Base-by-base conservation (phyloP, 202 grass and related monocot species). In the Panicum hallii region DNA sequence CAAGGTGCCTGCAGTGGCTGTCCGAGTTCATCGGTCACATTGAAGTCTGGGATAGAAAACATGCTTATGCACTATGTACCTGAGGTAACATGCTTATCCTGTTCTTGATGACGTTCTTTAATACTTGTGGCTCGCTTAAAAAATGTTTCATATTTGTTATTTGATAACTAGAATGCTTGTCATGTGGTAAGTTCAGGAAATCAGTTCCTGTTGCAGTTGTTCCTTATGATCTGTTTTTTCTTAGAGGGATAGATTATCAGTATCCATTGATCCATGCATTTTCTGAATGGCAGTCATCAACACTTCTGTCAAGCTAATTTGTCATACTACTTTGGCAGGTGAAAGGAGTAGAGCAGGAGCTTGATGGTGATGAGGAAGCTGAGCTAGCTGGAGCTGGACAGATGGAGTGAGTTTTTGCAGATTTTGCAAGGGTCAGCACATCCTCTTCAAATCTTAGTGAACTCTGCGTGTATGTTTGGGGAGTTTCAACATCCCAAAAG, bases 61-160 rank as follows among this genome's bases (percentile, higher is more conserved):
- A 99, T 99, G 97, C 93, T 99, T 63, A 99, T 91, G 93, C 97
- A 99, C 88, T 99, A 99, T 91, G 92, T 99, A 4, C 91, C 97
- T n/a, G 97, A 99, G 93, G 97, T 99, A 90, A 74, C 8, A 14
- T 34, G 17, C 73, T 82, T 67, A 58, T 75, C 45, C 55, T 63
- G 47, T 49, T 75, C 60, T 16, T 68, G 3, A 3, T 15, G 58
- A 26, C n/a, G 36, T 13, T 54, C 63, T n/a, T 19, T 64, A 40
- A 14, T 52, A 47, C 76, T 79, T 45, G 5, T 79, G 68, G 48
- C 22, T 86, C 15, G 72, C 8, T 72, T 30, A 11, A 17, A 64
- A 81, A 20, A 0, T 43, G 11, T 22, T 50, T 69, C 60, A 6
- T 32, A 19, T 47, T 72, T n/a, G 63, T 67, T 44, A 82, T 47